Conservation (phyloP, 2,329 filamentous ascomycete genomes). For the Talaromyces islandicus region DNA sequence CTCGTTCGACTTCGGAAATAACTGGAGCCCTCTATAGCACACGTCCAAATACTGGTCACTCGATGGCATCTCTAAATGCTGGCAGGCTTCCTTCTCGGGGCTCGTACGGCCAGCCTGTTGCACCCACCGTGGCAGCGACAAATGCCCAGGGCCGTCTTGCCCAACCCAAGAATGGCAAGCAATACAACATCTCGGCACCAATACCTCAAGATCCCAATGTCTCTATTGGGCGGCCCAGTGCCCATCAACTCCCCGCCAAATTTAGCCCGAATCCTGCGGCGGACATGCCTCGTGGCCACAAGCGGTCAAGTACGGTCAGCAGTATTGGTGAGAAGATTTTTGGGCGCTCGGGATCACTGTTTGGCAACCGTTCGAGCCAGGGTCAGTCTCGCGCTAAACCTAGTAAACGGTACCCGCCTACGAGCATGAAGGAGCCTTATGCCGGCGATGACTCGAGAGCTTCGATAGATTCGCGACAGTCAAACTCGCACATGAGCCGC, state of each 20-base stretch:
- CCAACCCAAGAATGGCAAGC: constrained; percentile 63
- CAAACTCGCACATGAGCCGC: constrained; percentile 66
- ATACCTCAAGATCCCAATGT: constrained; percentile 51
- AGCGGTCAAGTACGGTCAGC: constrained; percentile 68
- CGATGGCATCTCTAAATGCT: constrained; percentile 60
- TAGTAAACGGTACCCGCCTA: constrained; percentile 73
- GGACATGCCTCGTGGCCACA: constrained; percentile 50
- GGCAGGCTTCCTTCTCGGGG: constrained; percentile 65
- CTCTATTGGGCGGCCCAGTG: constrained; percentile 57
- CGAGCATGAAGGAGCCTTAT: constrained; percentile 77
- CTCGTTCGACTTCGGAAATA: constrained; percentile 54
- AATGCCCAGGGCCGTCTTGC: constrained; percentile 87
- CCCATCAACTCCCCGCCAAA: constrained; percentile 51
- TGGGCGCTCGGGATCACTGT: constrained; percentile 74
- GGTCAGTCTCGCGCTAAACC: constrained; percentile 39
- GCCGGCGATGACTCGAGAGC: constrained; percentile 54
- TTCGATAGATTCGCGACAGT: constrained; percentile 70
- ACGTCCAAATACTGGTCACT: constrained; percentile 75
- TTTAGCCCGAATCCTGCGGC: constrained; percentile 52
- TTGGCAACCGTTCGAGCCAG: constrained; percentile 51
- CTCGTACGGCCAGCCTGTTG: constrained; percentile 82
- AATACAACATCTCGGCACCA: constrained; percentile 66
- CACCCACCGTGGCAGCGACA: constrained; percentile 78
- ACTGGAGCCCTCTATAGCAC: constrained; percentile 47
- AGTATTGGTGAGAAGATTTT: constrained; percentile 79